phyloP scores from a whole-genome alignment of 768 basidiomycete species.

The Phanerodontia chrysosporium region DNA sequence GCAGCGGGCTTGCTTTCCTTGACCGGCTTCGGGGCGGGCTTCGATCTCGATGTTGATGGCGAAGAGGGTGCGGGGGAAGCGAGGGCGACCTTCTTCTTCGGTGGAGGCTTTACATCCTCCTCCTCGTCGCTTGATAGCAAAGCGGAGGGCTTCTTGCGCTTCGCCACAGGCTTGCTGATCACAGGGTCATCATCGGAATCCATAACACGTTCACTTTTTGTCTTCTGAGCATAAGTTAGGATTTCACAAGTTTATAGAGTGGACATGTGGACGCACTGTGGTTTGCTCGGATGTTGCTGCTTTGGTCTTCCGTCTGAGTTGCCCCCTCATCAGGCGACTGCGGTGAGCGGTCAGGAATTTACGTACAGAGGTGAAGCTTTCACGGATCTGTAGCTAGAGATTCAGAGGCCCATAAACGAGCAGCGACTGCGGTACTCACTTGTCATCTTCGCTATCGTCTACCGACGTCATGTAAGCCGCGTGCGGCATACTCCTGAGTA shows the following conservation, averaged over 20 bases:
- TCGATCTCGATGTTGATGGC: conserved; percentile 23
- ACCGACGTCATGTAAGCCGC: neutral
- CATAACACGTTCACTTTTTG: conserved; percentile 21
- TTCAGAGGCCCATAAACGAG: too few relatives aligned
- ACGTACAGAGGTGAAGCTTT: neutral
- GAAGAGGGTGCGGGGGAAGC: conserved; percentile 18
- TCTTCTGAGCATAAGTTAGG: conserved; percentile 12
- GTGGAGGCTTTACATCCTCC: conserved; percentile 23
- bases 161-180: conserved; percentile 8
- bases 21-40: conserved; percentile 5
- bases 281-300: neutral
- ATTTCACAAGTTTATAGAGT: too few relatives aligned
- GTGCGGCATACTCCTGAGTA: neutral
- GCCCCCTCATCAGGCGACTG: neutral
- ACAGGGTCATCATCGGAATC: conserved; percentile 17
- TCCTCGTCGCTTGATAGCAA: conserved; percentile 25
- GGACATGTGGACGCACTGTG: too few relatives aligned
- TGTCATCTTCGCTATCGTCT: conserved; percentile 19
- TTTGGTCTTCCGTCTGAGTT: neutral
- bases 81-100: conserved; percentile 40
- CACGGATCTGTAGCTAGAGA: neutral
- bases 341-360: neutral
- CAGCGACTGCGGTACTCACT: conserved; percentile 2
- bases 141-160: conserved; percentile 24
- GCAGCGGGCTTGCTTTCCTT: conserved; percentile 10